Evolutionary conservation across 2,329 filamentous ascomycete species (phyloP), one percentile per base, ranked within the genome.

Genomic region (Colletotrichum sidae): DNA sequence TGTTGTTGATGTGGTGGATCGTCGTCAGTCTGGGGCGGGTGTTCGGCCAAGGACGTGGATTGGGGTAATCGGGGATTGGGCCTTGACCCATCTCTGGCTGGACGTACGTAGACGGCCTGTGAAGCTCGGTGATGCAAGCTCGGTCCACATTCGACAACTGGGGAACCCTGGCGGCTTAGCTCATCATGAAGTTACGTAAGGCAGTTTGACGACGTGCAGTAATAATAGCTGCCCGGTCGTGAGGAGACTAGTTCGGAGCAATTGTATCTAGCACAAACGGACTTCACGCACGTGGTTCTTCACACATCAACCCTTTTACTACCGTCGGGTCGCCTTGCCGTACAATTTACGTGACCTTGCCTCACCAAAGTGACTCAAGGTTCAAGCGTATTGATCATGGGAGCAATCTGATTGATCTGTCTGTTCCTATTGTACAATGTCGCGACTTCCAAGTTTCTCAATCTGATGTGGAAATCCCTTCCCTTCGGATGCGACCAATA

Each of bases 121-220:
- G 55, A 58, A 45, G 63, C 63, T 63, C 63, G 47, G 63, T 66
- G 63, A 66, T 63, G 63, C 47, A 53, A 50, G 53, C 45, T 25
- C 38, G 63, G 37, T 15, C 63, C 63, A 57, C 53, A 53, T 8
- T 17, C 10, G 42, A 13, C 49, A 13, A 15, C 53, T 17, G 34
- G 52, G 47, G 52, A 47, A 11, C 58, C 63, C 47, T 53, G 37
- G 17, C 12, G 13, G 53, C 58, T 65, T 65, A 65, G 63, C 52
- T 65, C 45, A 61, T 33, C 37, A 6, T 6, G 7, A 2, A 5
- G 41, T 66, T 66, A 66, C 49, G 35, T 66, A 63, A 66, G 8
- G 11, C 34, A 17, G 47, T 37, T 42, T 44, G 47, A 63, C 37
- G 42, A 49, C n/a, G 12, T 46, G 44, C 10, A 46, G n/a, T 17